Evolutionary conservation across 1,284 basidiomycete genomes (phyloP).

Genomic region (Rhodotorula mucilaginosa): DNA sequence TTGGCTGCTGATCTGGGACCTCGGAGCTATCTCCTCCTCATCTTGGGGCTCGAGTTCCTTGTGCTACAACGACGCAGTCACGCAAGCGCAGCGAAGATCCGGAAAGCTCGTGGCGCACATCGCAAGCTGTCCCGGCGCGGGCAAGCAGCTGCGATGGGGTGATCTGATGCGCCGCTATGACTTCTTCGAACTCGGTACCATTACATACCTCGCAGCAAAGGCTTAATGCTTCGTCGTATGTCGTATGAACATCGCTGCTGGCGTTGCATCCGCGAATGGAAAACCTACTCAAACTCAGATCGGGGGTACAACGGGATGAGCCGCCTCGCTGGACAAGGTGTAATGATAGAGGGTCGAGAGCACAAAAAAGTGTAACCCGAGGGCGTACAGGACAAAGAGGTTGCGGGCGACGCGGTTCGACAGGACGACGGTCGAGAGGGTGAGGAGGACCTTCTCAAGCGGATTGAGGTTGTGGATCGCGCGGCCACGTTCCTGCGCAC

Average conservation of each 20-base stretch:
- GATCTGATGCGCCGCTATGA: too few relatives aligned
- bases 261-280: not conserved
- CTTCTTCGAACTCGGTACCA: too few relatives aligned
- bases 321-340: slow-evolving; percentile 9
- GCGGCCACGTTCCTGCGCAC: slow-evolving; percentile 76
- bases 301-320: slow-evolving; percentile 11
- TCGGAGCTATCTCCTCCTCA: too few relatives aligned
- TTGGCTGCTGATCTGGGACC: too few relatives aligned
- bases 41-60: too few relatives aligned
- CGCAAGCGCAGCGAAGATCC: too few relatives aligned
- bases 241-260: not conserved
- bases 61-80: too few relatives aligned
- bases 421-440: slow-evolving; percentile 78
- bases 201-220: too few relatives aligned
- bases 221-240: too few relatives aligned
- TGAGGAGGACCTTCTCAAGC: slow-evolving; percentile 81
- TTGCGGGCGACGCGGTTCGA: slow-evolving; percentile 68
- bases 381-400: slow-evolving; percentile 77
- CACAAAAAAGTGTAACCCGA: slow-evolving; percentile 72
- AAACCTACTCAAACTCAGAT: not conserved
- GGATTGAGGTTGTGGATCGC: slow-evolving; percentile 89
- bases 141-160: too few relatives aligned
- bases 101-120: too few relatives aligned
- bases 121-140: too few relatives aligned
- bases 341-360: slow-evolving; percentile 65